Evolutionary conservation across 1,139 yeast genomes (phyloP), one percentile per base, ranked within the genome.

Genomic region (Candida sojae): DNA sequence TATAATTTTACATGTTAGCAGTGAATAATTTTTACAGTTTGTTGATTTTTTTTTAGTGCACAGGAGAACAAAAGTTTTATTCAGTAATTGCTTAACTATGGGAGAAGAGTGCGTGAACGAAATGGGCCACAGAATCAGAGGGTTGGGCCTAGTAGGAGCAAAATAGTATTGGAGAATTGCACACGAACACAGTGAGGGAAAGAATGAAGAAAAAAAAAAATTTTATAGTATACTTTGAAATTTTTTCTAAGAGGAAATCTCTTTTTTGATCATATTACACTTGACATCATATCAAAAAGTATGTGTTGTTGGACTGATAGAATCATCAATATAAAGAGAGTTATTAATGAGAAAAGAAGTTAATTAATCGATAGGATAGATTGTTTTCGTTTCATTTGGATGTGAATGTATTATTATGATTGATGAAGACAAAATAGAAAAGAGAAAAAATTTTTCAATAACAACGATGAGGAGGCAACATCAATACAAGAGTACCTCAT

Each of bases 231-330:
- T 23, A 36, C 30, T 36, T 23, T 36, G 33, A 38, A 38, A 28
- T 38, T 38, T 38, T 29, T 38, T 38, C n/a, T 28, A 36, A 26
- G 41, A 28, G n/a, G 32, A 17, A 38, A 38, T 13, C 12, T 13
- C 26, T 40, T 31, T 21, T 29, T 28, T 13, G 26, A 5, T 28
- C 26, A 13, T 11, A n/a, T 38, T 12, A 41, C 25, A 41, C 44
- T 41, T 41, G 44, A 41, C 44, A 41, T 41, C 44, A 41, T 41
- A 41, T 41, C 44, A 33, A 41, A 41, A 41, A 41, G 44, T 41
- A 41, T 41, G 44, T 41, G 21, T 36, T 35, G 8, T 36, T 23
- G 8, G 30, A 29, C 30, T 30, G 36, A 30, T 30, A 34, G 13
- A 33, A 25, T 23, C 10, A 29, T 30, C 29, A 7, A n/a, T 17